Percentiles rank a stretch among this genome's conserved stretches.
Conservation (phyloP, 2,329 filamentous ascomycete species). For the Daldinia sp. region DNA sequence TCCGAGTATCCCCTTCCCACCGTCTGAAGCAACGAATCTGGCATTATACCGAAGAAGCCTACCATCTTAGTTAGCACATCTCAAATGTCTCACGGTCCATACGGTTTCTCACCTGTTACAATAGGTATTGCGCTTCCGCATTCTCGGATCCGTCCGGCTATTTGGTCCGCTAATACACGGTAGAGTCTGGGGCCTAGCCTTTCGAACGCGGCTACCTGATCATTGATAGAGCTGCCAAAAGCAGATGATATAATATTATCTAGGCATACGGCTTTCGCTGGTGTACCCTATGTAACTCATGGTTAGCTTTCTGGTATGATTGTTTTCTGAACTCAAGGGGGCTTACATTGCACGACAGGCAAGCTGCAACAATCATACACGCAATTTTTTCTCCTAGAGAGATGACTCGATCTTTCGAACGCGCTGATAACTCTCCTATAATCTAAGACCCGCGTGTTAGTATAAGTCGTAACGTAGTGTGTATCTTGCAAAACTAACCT, state of each 20-base stretch:
- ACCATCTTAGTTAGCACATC: constrained; percentile 48
- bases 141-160: constrained; percentile 44
- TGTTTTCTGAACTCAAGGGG: not conserved
- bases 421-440: constrained; percentile 63
- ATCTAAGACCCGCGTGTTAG: constrained; percentile 46
- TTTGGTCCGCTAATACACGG: constrained; percentile 46
- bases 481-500: constrained; percentile 50
- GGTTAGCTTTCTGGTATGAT: constrained; percentile 16
- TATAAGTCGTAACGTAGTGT: not conserved
- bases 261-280: constrained; percentile 45
- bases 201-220: constrained; percentile 45
- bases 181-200: constrained; percentile 47
- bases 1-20: constrained; percentile 79
- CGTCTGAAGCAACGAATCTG: constrained; percentile 72
- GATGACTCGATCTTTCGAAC: constrained; percentile 64
- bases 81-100: not conserved
- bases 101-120: constrained; percentile 45
- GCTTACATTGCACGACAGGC: constrained; percentile 48
- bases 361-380: constrained; percentile 50
- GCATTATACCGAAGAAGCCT: constrained; percentile 77
- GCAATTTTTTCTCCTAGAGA: constrained; percentile 56
- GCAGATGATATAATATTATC: constrained; percentile 47
- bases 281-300: constrained; percentile 39
- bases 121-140: constrained; percentile 47
- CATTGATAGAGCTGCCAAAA: constrained; percentile 46